These are phyloP conservation scores for Heteromeles arbutifolia DNA, from an alignment of 306 rosid species.

Conservation along the genomic window DNA sequence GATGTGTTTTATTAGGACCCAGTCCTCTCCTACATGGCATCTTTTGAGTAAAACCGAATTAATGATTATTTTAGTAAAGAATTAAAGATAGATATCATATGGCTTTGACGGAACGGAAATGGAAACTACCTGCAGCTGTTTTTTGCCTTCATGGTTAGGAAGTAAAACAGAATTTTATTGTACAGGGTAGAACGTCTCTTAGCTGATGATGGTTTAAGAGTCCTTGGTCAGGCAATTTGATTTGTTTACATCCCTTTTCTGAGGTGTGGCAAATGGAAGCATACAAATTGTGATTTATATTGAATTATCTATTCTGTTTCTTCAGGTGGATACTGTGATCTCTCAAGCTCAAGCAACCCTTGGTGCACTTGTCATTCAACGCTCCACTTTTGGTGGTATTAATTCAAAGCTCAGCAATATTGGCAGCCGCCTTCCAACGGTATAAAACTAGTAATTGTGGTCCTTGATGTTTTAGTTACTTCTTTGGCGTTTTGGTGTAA, in stretches of 20 bases:
- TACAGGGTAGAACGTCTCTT: neutral
- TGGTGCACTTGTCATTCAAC: conserved; percentile 80
- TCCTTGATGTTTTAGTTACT: conserved; percentile 4
- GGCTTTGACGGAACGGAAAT: neutral
- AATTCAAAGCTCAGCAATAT: conserved; percentile 89
- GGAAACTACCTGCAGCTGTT: neutral
- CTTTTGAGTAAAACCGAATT: neutral
- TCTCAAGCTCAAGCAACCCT: conserved; percentile 98
- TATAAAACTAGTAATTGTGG: conserved; percentile 27
- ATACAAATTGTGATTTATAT: neutral
- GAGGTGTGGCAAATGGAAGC: neutral
- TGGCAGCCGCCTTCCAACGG: conserved; percentile 92
- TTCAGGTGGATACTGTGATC: conserved; percentile 79
- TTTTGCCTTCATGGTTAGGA: neutral
- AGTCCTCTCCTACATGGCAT: neutral
- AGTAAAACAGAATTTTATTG: neutral
- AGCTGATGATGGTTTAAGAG: neutral
- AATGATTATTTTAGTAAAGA: neutral
- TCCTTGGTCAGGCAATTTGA: neutral
- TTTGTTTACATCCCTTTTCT: neutral
- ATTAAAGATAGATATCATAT: neutral
- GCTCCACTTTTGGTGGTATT: conserved; percentile 91
- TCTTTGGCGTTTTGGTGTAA: neutral
- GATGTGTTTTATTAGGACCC: neutral
- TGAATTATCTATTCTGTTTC: neutral